Base-by-base conservation (phyloP, 2,329 filamentous ascomycete genomes). In the Chaetothyriales sp. region DNA sequence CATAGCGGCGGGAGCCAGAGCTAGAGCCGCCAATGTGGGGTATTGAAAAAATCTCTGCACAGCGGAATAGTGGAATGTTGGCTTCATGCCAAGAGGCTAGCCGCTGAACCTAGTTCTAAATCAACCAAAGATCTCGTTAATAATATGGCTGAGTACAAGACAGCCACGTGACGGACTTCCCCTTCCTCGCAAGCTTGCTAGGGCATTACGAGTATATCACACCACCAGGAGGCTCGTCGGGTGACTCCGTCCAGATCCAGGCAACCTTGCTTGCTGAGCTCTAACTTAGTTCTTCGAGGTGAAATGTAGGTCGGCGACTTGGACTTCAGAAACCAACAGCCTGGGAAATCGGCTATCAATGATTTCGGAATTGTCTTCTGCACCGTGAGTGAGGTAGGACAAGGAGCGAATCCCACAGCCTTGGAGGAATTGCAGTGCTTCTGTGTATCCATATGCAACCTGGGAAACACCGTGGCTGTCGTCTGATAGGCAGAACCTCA, bases 391-490 rank as follows among this genome's bases (percentile, higher is more conserved):
- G 20, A 47, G 20, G 26, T 26, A 47, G 18, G 4, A 47, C 28
- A 47, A 32, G 18, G 22, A 28, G 3, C 20, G 18, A 28, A 47
- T 47, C 3, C 26, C 20, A 32, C 45, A 47, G 18, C 26, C 7
- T 57, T 79, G 74, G 50, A 94, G 70, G 64, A 85, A 95, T 1
- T 77, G 73, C 52, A 93, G 68, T 4, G 84, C 79, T 43, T 77
- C 77, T 45, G 65, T 63, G 69, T 92, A 96, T 64, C 94, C 90
- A 48, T 86, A 81, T n/a, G 81, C 87, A 4, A 98, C 76, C 64
- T 98, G 90, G 1, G 78, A 83, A 52, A 87, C 77, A 42, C 86
- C 86, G 70, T 98, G 92, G 65, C 88, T 95, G 68, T 98, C 92
- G 65, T 98, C 92, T 5, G 86, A 95, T 60, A 98, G 75, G 49